phyloP scores from a whole-genome alignment of 179 eudicot genomes.

The Kewa caespitosa region DNA sequence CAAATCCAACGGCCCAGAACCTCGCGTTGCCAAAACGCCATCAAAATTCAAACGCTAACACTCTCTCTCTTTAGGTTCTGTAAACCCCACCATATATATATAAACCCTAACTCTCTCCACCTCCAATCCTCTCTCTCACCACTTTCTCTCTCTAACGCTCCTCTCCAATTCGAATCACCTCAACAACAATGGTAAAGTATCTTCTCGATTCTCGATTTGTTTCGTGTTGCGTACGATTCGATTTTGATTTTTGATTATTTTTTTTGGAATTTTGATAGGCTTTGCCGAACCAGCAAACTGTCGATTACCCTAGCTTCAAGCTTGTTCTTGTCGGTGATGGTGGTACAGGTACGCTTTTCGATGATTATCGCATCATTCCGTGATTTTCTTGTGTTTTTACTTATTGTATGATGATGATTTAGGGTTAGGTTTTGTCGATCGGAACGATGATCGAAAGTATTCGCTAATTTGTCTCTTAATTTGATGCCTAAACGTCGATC shows the following conservation, averaged over 20 bases:
- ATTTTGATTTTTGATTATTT: not conserved
- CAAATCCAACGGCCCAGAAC: constrained; percentile 23
- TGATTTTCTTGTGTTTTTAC: not conserved
- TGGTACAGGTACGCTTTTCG: constrained; percentile 45
- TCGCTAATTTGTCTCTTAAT: not conserved
- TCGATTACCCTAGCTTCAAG: constrained; percentile 62
- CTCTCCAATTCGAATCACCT: not conserved
- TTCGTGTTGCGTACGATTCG: not conserved
- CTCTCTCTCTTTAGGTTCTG: not conserved
- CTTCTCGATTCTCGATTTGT: too few relatives aligned
- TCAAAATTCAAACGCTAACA: constrained; percentile 10
- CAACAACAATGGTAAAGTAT: not conserved
- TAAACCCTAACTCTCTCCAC: not conserved
- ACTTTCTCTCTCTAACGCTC: not conserved
- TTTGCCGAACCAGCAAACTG: constrained; percentile 57
- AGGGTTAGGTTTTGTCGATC: not conserved
- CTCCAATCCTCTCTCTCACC: not conserved
- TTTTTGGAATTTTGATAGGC: constrained; percentile 31
- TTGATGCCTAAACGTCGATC: too few relatives aligned
- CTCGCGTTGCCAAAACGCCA: constrained; percentile 30
- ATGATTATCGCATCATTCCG: not conserved
- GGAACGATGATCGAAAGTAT: too few relatives aligned
- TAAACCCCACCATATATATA: constrained; percentile 16
- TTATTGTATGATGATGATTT: not conserved
- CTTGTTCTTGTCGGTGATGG: constrained; percentile 74